Base-by-base conservation (phyloP, 441 rosid species). In the Bruguiera hainesii region DNA sequence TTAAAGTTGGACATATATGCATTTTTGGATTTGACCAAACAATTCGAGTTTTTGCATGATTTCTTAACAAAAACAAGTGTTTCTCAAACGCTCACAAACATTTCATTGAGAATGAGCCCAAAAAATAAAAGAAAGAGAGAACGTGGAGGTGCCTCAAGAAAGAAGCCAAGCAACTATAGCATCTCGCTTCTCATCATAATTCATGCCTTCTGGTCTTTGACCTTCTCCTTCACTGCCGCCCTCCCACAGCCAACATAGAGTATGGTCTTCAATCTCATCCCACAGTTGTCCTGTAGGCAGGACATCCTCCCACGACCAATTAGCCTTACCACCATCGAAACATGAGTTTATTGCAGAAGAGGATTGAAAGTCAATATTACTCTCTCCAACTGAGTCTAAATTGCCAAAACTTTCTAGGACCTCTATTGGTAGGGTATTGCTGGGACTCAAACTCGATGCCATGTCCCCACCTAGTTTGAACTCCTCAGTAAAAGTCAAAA, bases 81-180 rank as follows among this genome's bases (percentile, higher is more conserved):
- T 10, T 2, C 46, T 10, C 46, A 37, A 37, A 11, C 4, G 46
- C 46, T 10, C 15, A 37, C 4, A 37, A 37, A 11, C 46, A 37
- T 0, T 37, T 37, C 46, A 37, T 37, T 37, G 4, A 9, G 9
- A 7, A 33, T 33, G 37, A 33, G 37, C 9, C 10, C 9, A 33
- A 33, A 33, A 7, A 7, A 33, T 1, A 33, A 33, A 33, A 42
- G 48, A 13, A 13, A 42, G 48, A 3, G 48, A 3, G 48, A 42
- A 42, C 4, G 48, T 11, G 48, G 48, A 11, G 48, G 13, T 0
- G 5, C 15, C 48, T 78, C 75, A 89, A 20, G 85, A 84, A 46
- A 87, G 75, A 73, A 87, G 87, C 96, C 88, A 83, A 48, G 84
- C 79, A 66, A 83, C 80, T 68, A 85, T 67, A 6, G 79, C 89